Evolutionary conservation across 2,329 filamentous ascomycete genomes (phyloP).

Genomic region (Aspergillus candidus): DNA sequence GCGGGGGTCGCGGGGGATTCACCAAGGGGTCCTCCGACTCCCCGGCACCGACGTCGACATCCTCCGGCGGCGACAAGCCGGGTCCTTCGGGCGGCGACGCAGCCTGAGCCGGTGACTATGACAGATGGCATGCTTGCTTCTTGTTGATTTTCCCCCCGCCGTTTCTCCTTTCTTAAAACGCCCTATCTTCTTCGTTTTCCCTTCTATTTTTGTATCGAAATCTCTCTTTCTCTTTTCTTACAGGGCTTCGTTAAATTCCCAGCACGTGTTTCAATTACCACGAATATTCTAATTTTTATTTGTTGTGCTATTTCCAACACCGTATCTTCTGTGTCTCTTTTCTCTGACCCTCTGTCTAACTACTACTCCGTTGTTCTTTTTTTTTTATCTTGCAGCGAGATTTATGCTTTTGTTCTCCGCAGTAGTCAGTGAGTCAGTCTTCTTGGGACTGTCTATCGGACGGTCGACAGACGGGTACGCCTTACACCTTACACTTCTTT

Average conservation of each 20-base stretch:
- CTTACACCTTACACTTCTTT: not conserved
- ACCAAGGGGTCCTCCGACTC: conserved; percentile 50
- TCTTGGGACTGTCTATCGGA: conserved; percentile 7
- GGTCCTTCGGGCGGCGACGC: conserved; percentile 26
- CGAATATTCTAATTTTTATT: conserved; percentile 25
- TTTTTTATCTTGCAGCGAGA: conserved; percentile 13
- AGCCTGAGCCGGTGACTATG: conserved; percentile 18
- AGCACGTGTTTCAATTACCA: conserved; percentile 11
- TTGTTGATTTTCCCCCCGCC: conserved; percentile 11
- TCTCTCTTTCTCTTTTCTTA: conserved; percentile 4
- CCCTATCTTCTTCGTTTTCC: conserved; percentile 4
- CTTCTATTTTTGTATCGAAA: not conserved
- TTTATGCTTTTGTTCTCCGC: conserved; percentile 12
- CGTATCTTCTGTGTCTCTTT: conserved; percentile 8
- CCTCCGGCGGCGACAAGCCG: conserved; percentile 30
- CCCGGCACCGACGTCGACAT: conserved; percentile 21
- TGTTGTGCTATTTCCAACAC: conserved; percentile 18
- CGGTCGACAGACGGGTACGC: not conserved
- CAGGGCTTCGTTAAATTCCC: conserved; percentile 5
- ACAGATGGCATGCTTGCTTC: conserved; percentile 8
- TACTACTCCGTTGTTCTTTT: conserved; percentile 4
- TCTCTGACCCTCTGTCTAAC: conserved; percentile 1
- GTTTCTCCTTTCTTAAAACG: conserved; percentile 7
- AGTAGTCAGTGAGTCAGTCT: conserved; percentile 16
- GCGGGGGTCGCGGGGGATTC: conserved; percentile 54